Evolutionary conservation across 2,329 filamentous ascomycete species (phyloP), one percentile per base, ranked within the genome.

Genomic region (Cryphonectria nitschkei): DNA sequence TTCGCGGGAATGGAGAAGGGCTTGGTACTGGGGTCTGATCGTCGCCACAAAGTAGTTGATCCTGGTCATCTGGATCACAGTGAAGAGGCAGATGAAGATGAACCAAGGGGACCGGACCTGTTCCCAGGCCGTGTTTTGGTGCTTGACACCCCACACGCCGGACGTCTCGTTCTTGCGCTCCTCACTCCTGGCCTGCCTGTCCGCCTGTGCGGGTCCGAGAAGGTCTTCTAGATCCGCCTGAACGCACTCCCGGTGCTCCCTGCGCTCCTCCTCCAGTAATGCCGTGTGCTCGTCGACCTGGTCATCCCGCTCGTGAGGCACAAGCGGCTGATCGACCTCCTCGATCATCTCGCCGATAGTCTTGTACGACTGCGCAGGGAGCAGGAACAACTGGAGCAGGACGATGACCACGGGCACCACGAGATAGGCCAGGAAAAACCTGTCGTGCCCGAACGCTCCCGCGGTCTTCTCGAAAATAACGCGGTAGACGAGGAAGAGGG

Each of bases 1-100:
- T 1, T 83, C 79, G 71, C 84, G 83, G 14, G 89, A 89, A 62
- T 84, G 84, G 22, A 97, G 88, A 11, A 98, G 87, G 75, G 90
- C 91, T 61, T 89, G 87, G 81, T 97, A 97, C 79, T 98, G 94
- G 1, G 91, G 86, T 1, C 92, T 87, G 73, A 97, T 91, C 2
- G 94, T 97, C 3, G 94, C 93, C 68, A 97, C 93, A 78, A 97
- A 97, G 83, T 94, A 97, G 82, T 97, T 97, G 86, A 97, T 97
- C 41, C 92, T 87, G 2, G 90, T 90, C 90, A 92, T 93, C 79
- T 92, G 90, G 54, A 93, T 81, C 43, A 92, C 85, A 6, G 93
- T 97, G 79, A 97, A 95, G 29, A 94, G 81, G 6, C 93, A 92
- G 76, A 97, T 93, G 52, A 97, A 85, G 26, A 94, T 84, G 79